Evolutionary conservation across 2,329 filamentous ascomycete species (phyloP).

Genomic region (Nigrospora osmanthi): DNA sequence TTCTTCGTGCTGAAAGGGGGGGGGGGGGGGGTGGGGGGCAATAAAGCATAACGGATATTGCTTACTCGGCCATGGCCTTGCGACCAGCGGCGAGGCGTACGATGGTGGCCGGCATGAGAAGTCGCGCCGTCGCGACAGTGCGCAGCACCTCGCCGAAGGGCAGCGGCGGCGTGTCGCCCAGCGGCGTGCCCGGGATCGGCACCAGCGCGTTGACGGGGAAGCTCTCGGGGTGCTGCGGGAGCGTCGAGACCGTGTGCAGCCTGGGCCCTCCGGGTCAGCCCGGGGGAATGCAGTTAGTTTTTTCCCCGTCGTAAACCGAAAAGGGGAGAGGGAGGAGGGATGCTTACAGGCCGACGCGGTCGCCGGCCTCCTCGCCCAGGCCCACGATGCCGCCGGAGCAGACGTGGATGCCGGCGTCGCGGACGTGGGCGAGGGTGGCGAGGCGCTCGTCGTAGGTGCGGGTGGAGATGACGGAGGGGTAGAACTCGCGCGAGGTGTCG

Average conservation of each 20-base stretch:
- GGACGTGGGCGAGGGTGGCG: constrained; percentile 69
- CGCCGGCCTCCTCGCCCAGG: constrained; percentile 68
- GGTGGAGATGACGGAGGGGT: constrained; percentile 79
- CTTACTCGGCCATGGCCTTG: constrained; percentile 77
- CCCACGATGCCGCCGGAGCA: constrained; percentile 87
- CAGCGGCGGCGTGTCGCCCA: constrained; percentile 66
- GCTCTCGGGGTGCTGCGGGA: constrained; percentile 78
- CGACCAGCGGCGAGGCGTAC: constrained; percentile 80
- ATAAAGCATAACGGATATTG: too few species aligned
- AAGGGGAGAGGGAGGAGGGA: too few species aligned
- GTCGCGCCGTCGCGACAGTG: constrained; percentile 74
- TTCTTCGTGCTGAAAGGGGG: too few species aligned
- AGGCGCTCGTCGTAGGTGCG: constrained; percentile 82
- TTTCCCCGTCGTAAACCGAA: too few species aligned
- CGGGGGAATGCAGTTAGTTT: too few species aligned
- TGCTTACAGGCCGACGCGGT: constrained; percentile 63
- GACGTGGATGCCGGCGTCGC: constrained; percentile 80
- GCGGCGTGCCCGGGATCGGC: constrained; percentile 81
- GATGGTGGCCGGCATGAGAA: constrained; percentile 79
- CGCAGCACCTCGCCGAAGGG: constrained; percentile 72
- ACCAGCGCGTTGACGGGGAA: constrained; percentile 90
- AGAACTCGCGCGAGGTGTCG: constrained; percentile 84
- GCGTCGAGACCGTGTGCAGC: constrained; percentile 71
- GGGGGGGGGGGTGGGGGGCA: too few species aligned
- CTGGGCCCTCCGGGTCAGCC: too few species aligned